Percentiles rank a stretch among this genome's conserved stretches.
Evolutionary conservation across 2,329 filamentous ascomycete species (phyloP).

Genomic region (Penicillium sp.): DNA sequence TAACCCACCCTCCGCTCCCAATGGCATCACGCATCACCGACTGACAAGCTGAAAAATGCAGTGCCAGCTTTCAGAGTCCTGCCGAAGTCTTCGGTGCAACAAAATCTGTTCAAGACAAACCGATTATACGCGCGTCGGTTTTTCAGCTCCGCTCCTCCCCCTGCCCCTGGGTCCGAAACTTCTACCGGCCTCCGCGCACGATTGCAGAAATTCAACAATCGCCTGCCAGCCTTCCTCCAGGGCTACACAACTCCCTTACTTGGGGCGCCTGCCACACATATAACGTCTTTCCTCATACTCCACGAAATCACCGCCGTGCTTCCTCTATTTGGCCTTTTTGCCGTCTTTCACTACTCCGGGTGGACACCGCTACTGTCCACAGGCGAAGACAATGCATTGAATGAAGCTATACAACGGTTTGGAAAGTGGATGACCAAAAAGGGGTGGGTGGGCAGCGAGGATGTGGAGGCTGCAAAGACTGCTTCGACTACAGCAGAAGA

Average conservation of each 20-base stretch:
- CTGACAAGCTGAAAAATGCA: not conserved
- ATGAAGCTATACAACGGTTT: slow-evolving; percentile 67
- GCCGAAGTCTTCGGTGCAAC: not conserved
- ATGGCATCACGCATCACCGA: not conserved
- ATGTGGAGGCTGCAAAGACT: slow-evolving; percentile 43
- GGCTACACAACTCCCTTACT: slow-evolving; percentile 67
- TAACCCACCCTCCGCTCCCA: not conserved
- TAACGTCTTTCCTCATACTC: slow-evolving; percentile 80
- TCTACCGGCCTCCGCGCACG: slow-evolving; percentile 25
- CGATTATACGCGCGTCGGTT: slow-evolving; percentile 5
- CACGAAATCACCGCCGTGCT: slow-evolving; percentile 88
- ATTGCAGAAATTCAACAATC: slow-evolving; percentile 36
- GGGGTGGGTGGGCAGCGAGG: slow-evolving; percentile 64
- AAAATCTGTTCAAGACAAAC: slow-evolving; percentile 6
- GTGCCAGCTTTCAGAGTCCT: not conserved
- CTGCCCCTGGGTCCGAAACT: not conserved
- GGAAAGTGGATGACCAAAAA: slow-evolving; percentile 73
- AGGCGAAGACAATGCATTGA: slow-evolving; percentile 28
- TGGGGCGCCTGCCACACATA: slow-evolving; percentile 73
- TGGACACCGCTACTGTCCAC: slow-evolving; percentile 61
- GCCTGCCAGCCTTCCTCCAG: slow-evolving; percentile 64
- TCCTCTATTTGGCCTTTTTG: slow-evolving; percentile 71
- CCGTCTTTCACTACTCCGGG: slow-evolving; percentile 72
- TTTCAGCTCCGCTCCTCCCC: slow-evolving; percentile 14
- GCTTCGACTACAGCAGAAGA: slow-evolving; percentile 24